Evolutionary conservation across 1,284 basidiomycete species (phyloP).

Genomic region (Abortiporus biennis): DNA sequence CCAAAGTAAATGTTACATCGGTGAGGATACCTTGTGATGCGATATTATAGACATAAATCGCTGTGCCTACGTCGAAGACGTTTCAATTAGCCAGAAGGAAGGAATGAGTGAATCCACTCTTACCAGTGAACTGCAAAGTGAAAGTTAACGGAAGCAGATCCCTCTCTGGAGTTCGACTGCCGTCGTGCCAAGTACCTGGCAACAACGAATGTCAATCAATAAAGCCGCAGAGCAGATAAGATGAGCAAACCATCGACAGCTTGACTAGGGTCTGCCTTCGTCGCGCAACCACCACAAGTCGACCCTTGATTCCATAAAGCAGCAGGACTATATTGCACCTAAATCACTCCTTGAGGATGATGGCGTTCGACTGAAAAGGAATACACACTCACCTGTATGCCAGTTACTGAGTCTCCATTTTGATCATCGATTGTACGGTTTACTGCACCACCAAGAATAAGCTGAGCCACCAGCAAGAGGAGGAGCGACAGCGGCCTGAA

Average conservation of each 20-base stretch:
- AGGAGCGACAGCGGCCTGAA: too few relatives aligned
- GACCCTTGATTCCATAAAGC: constrained; percentile 4
- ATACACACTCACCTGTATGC: constrained; percentile 2
- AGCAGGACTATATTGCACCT: constrained; percentile 3
- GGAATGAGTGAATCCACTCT: not conserved
- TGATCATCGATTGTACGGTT: constrained; percentile 8
- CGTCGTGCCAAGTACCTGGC: constrained; percentile 8
- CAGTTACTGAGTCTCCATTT: constrained; percentile 3
- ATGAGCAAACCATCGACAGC: constrained; percentile 1
- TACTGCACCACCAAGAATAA: too few relatives aligned
- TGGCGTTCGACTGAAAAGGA: not conserved
- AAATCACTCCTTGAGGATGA: not conserved
- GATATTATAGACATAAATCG: constrained; percentile 10
- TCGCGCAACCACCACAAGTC: constrained; percentile 3
- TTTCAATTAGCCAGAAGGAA: not conserved
- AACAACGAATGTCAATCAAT: not conserved
- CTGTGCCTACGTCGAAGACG: constrained; percentile 8
- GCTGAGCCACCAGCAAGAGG: too few relatives aligned
- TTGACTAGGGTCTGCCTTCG: not conserved
- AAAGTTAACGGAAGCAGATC: constrained; percentile 1
- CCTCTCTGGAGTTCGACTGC: not conserved
- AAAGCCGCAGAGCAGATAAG: not conserved
- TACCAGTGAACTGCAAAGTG: constrained; percentile 14
- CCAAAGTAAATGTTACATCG: constrained; percentile 2
- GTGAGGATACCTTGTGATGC: constrained; percentile 1